phyloP scores from a whole-genome alignment of 495 filamentous ascomycete species.

The Parathielavia hyrcaniae region DNA sequence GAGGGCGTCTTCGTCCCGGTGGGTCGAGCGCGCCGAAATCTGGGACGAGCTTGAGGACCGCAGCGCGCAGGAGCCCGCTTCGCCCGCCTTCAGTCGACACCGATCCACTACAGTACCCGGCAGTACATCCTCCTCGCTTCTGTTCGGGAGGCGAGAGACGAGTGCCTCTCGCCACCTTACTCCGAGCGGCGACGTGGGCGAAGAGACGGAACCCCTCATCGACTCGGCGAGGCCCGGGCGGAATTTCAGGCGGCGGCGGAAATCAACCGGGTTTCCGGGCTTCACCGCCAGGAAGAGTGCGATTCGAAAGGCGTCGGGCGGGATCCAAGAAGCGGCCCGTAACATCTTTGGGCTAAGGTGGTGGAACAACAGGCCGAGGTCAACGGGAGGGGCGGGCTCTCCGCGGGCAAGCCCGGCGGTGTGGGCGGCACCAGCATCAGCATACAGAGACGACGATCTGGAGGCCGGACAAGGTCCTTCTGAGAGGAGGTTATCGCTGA shows the following conservation, averaged over 20 bases:
- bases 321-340: constrained; percentile 36
- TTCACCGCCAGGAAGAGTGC: constrained; percentile 40
- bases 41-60: constrained; percentile 63
- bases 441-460: constrained; percentile 19
- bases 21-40: constrained; percentile 57
- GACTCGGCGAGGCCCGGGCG: constrained; percentile 28
- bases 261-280: constrained; percentile 49
- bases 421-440: background rate
- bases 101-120: constrained; percentile 38
- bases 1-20: constrained; percentile 36
- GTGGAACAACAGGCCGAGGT: constrained; percentile 29
- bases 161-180: constrained; percentile 27
- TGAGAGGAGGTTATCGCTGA: background rate
- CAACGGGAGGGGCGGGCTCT: constrained; percentile 2
- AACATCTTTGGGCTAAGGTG: constrained; percentile 38
- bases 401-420: background rate
- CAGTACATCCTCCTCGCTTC: constrained; percentile 25
- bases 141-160: constrained; percentile 23
- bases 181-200: constrained; percentile 15
- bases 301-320: constrained; percentile 27
- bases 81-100: constrained; percentile 25
- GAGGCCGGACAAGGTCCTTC: background rate
- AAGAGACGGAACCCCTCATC: constrained; percentile 19
- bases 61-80: constrained; percentile 35
- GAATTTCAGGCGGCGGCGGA: constrained; percentile 38